Base-by-base conservation (phyloP, 169 alveolate genomes). In the Cryptosporidium sp. region DNA sequence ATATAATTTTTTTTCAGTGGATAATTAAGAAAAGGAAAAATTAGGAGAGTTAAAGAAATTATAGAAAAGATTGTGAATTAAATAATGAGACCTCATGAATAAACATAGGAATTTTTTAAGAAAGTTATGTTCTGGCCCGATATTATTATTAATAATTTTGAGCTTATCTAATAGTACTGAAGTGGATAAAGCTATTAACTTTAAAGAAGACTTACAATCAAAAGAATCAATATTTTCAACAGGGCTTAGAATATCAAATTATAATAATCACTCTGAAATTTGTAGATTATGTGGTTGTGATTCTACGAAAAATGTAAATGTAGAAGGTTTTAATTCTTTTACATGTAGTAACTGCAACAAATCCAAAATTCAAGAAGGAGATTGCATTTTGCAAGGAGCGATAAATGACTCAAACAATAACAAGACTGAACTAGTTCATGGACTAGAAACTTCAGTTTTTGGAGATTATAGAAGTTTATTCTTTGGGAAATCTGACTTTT, bases 41-140 rank as follows among this genome's bases (percentile, higher is more conserved):
- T 69, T n/a, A 0, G 37, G 21, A 35, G n/a, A 9, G n/a, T 51
- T 39, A 37, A 23, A n/a, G 21, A 18, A 35, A 29, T 9, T 2
- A 42, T 39, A 4, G 7, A 31, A 21, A 14, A 16, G 12, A 18
- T 26, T 39, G 10, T 16, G 21, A 42, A 51, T 8, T 23, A 23
- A 71, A 71, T 44, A 71, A 71, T 71, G 85, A 9, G 33, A 52
- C 69, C 85, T 35, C 33, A 71, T 71, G 85, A 71, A 71, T 42
- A 26, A 35, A 16, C 48, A 51, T 44, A 71, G 69, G 51, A n/a
- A 9, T 10, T 71, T 51, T n/a, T 29, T 9, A 10, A 65, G 52
- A 37, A 65, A 26, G 48, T 37, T 65, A 33, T 65, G 53, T n/a
- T 37, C 26, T n/a, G 52, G 72, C 72, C 48, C 31, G 14, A 31